Evolutionary conservation across 805 yeast species (phyloP), one percentile per base, ranked within the genome.

Genomic region (Kodamaea leandrae): DNA sequence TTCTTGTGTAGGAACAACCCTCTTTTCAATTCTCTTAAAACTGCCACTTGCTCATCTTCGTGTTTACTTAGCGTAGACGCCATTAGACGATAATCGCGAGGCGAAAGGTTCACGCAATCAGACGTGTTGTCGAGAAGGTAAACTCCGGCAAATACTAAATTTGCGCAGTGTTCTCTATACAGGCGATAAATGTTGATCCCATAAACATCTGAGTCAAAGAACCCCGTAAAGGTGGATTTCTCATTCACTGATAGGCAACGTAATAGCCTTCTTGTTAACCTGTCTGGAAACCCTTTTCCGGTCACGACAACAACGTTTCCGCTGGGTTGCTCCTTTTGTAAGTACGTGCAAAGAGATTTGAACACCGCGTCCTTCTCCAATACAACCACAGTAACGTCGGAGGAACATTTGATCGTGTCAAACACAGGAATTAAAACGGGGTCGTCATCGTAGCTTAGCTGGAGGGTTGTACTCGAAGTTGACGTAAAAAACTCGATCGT

Each of bases 201-300:
- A 53, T 78, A 78, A 2, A 83, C 75, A 49, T 83, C 89, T 12
- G 83, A 72, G 53, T 83, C 89, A 19, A 80, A 78, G 24, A 76
- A 63, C 1, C 74, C 79, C 15, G 55, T 53, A 1, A 78, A 53
- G 1, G 76, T 76, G 1, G 67, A 52, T 0, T 48, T 36, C 0
- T 68, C 64, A n/a, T 58, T 45, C 14, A 51, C 12, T 15, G 43
- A 33, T 30, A 39, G 28, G 2, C 48, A 46, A 4, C 46, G 34
- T 6, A 78, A 47, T 42, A 81, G 71, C 17, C 52, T 47, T 36
- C 70, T 63, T 0, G 87, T 80, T 4, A 74, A 57, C 9, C 64
- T 51, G 53, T 83, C 89, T 0, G 89, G 87, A 50, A 68, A 81
- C 4, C 89, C 89, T 52, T 76, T 78, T 0, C 85, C 87, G 0